Evolutionary conservation across 2,329 filamentous ascomycete genomes (phyloP), one percentile per base, ranked within the genome.

Genomic region (Trichoderma sp.): DNA sequence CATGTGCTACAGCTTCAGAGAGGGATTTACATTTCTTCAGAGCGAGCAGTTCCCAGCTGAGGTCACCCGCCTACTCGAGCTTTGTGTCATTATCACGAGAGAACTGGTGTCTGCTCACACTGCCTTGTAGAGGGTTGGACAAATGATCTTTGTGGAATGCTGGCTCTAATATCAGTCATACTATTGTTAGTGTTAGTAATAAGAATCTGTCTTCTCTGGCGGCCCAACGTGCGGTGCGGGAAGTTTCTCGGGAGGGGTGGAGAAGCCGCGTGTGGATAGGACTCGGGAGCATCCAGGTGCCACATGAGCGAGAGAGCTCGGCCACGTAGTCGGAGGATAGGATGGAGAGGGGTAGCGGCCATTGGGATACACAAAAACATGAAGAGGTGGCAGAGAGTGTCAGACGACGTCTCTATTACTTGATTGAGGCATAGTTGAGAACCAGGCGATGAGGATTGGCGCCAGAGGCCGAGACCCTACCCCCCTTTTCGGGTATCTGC

Each of bases 401-500:
- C 62, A 57, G 61, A 66, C 49, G 53, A 59, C 65, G 69, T 66
- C 35, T 56, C 63, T 24, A 65, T 70, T 70, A 52, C 69, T 35
- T 65, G 55, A 69, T 69, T 61, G 47, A 65, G 69, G 60, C 60
- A 70, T 70, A 55, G 53, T 70, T 70, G 69, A 70, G 69, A 70
- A 61, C 37, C 60, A 61, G 59, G 47, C 33, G 31, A 56, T 62
- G 47, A 29, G 29, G 21, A 27, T 37, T 68, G 59, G 55, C 49
- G 59, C 65, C 58, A 59, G 55, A 24, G 35, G 31, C 52, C 33
- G 24, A 55, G 40, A 63, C 27, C 56, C 19, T 66, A 57, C 40
- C 52, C 43, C 47, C 58, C 49, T 47, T 53, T 59, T 64, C 69
- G 69, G 69, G 69, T 70, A 64, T 64, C 69, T 63, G 69, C 69